Base-by-base conservation (phyloP, 2,329 filamentous ascomycete species). In the Fusarium sublunatum region DNA sequence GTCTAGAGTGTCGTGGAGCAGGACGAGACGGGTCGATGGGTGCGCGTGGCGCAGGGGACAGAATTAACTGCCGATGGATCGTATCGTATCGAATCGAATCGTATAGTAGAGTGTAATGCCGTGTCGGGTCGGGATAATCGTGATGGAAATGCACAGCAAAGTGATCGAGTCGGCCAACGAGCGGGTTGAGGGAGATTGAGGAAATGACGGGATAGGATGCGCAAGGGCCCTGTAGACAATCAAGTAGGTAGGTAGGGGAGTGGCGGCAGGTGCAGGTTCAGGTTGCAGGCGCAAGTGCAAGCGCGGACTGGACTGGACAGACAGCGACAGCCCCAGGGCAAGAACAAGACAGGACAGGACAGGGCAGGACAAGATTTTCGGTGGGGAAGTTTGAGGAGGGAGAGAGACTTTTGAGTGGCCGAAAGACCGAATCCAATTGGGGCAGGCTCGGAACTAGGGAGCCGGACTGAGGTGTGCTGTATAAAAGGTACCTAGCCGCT, bases 361-460 rank as follows among this genome's bases (percentile, higher is more conserved):
- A 56, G 57, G 46, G 26, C 34, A 61, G 42, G 64, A 52, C 49
- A 60, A 57, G 62, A 69, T 65, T 67, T 67, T 69, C 42, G 38
- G 61, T 65, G 62, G 65, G 9, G 43, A 26, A 26, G 1, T 10
- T 15, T n/a, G 15, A 32, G 11, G n/a, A n/a, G 12, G n/a, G 31
- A 43, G 22, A 36, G 7, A 10, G 15, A 15, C 15, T 19, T 19
- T 12, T 63, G 51, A 65, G 51, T 65, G 58, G 62, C 11, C 7
- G 7, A n/a, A 7, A 34, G 7, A 13, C 29, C 12, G 12, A 10
- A 31, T 31, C 29, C 29, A 34, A 34, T 61, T 45, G 46, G 58
- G 55, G 46, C 9, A 13, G 59, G 45, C 57, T 70, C 67, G 67
- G 67, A 70, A 70, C 59, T 52, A 60, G 52, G 50, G 57, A 70